A percentile compares a stretch with the other conserved stretches of the same genome.
Conservation (phyloP, 805 yeast genomes). For the Cyberlindnera mississippiensis region DNA sequence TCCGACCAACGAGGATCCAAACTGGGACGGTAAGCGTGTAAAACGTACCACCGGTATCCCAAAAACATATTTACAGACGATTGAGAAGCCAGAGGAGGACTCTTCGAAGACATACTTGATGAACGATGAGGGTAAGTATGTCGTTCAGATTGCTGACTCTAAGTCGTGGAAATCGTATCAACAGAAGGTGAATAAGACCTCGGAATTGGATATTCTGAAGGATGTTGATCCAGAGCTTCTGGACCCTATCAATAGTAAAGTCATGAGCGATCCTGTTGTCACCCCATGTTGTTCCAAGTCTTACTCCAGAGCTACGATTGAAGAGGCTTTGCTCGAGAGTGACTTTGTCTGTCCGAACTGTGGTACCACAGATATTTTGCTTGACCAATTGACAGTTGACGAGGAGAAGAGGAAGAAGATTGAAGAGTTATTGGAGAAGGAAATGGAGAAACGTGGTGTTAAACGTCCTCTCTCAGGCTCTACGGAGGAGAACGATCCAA, state of each 20-base stretch:
- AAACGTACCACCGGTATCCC: slow-evolving; percentile 98
- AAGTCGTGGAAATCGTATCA: slow-evolving; percentile 88
- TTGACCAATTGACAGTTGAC: slow-evolving; percentile 68
- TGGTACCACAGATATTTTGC: slow-evolving; percentile 61
- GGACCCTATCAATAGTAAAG: slow-evolving; percentile 66
- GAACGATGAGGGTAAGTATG: slow-evolving; percentile 93
- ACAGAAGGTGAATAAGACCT: slow-evolving; percentile 40
- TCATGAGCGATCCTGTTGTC: slow-evolving; percentile 67
- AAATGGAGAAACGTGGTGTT: slow-evolving; percentile 30
- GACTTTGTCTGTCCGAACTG: slow-evolving; percentile 94
- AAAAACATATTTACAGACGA: slow-evolving; percentile 79
- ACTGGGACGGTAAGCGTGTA: slow-evolving; percentile 87
- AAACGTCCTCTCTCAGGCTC: slow-evolving; percentile 18
- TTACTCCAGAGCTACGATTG: slow-evolving; percentile 60
- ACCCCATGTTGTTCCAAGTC: slow-evolving; percentile 75
- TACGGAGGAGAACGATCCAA: slow-evolving; percentile 11
- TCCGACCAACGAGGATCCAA: slow-evolving; percentile 90
- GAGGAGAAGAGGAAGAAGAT: slow-evolving; percentile 55
- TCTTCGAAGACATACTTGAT: slow-evolving; percentile 66
- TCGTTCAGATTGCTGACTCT: slow-evolving; percentile 91
- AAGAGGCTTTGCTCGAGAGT: slow-evolving; percentile 63
- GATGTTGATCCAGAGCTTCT: slow-evolving; percentile 53
- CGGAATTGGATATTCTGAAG: slow-evolving; percentile 26
- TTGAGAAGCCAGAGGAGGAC: slow-evolving; percentile 73
- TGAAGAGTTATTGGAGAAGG: slow-evolving; percentile 42